Base-by-base conservation (phyloP, 1,284 basidiomycete genomes). In the Schizophyllum amplum region DNA sequence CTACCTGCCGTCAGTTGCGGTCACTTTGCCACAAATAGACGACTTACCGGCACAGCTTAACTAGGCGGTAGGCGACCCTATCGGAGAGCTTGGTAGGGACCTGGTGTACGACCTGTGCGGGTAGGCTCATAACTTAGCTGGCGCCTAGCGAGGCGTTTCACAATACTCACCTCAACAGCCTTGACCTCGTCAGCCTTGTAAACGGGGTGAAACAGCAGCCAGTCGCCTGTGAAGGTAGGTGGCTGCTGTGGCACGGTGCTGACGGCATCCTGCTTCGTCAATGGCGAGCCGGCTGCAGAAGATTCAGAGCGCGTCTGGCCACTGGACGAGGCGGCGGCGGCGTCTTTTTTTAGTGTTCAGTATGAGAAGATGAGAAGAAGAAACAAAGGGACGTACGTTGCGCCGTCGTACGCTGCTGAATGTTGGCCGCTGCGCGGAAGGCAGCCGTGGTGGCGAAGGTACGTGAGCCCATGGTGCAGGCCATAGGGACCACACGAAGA, bases 201-300 rank as follows among this genome's bases (percentile, higher is more conserved):
- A 0, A 92, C 90, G 0, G 90, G 90, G 65, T 92, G 89, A 66
- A 91, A 90, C 0, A 92, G 72, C 7, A 92, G 86, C 87, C 89
- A 92, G 65, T 90, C 88, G 1, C 87, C 87, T n/a, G 20, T 24
- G 20, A 50, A 21, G 20, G 48, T 50, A 25, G 75, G 80, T 54
- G 87, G 67, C 23, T 21, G 25, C 65, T 75, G 75, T 0, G 79
- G 78, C 11, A 78, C 68, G 4, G 79, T 76, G 64, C 72, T 74
- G 53, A 74, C 70, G 1, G 72, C 72, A 61, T 69, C 72, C 11
- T 63, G 62, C 51, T 68, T 69, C 5, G 69, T 71, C 26, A 66
- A 60, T 49, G 25, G 47, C 21, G 17, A n/a, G 21, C 26, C 21
- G 46, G 20, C 42, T 42, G 15, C 47, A 50, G 21, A 24, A 13